phyloP scores from a whole-genome alignment of 768 basidiomycete species.

The Tremella mesenterica region DNA sequence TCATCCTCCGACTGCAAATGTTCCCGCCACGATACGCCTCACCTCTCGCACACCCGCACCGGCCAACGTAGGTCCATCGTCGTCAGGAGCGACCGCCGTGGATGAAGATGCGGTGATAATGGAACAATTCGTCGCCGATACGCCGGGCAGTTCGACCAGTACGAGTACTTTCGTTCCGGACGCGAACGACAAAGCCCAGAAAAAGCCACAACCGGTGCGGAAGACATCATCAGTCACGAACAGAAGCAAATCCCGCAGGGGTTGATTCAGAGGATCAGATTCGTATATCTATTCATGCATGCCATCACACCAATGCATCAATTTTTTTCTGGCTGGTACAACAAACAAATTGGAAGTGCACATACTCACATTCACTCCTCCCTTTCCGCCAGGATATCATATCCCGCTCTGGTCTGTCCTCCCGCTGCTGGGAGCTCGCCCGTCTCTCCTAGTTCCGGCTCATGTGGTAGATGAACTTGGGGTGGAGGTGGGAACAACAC shows the following conservation, averaged over 20 bases:
- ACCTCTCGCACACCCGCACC: not conserved
- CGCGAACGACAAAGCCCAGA: too few relatives aligned
- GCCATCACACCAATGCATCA: too few relatives aligned
- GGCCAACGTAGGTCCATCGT: not conserved
- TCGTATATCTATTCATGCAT: too few relatives aligned
- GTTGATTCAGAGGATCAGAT: not conserved
- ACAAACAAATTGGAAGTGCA: too few relatives aligned
- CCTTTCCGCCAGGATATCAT: slow-evolving; percentile 56
- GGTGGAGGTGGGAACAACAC: slow-evolving; percentile 54
- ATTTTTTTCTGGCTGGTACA: too few relatives aligned
- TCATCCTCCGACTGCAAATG: too few relatives aligned
- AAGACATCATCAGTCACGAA: not conserved
- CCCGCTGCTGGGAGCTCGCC: slow-evolving; percentile 60
- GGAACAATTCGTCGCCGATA: not conserved
- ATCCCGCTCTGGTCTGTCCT: slow-evolving; percentile 73
- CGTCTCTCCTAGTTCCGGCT: slow-evolving; percentile 69
- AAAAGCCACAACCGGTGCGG: not conserved
- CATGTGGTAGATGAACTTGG: slow-evolving; percentile 50
- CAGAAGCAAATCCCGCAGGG: not conserved
- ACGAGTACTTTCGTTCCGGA: not conserved
- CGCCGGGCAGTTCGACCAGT: not conserved
- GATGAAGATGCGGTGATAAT: not conserved
- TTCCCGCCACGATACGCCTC: too few relatives aligned
- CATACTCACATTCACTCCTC: too few relatives aligned
- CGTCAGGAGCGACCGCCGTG: too few relatives aligned